Evolutionary conservation across 306 rosid species (phyloP).

Genomic region (Sindora glabra): DNA sequence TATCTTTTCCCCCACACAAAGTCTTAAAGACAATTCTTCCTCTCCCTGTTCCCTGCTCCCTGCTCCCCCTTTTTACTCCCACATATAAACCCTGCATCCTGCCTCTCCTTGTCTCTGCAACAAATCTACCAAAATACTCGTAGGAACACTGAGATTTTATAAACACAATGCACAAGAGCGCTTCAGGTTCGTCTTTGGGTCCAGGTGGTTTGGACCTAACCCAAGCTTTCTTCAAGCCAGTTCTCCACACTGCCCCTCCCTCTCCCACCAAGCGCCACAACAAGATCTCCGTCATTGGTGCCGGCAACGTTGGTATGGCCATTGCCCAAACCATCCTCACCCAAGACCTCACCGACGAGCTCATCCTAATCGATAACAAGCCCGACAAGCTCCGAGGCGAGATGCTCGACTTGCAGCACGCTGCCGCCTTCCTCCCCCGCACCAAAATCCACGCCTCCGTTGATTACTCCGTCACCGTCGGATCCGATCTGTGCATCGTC

Average conservation of each 20-base stretch:
- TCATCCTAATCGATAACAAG: conserved; percentile 61
- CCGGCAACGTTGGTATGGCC: conserved; percentile 98
- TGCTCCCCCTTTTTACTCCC: too few relatives aligned
- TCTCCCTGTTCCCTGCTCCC: too few relatives aligned
- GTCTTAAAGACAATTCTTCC: too few relatives aligned
- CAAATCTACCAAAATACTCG: background rate
- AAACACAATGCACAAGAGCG: conserved; percentile 47
- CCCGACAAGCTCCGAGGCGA: conserved; percentile 86
- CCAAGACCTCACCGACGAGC: conserved; percentile 71
- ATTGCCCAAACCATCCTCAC: conserved; percentile 93
- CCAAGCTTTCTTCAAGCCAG: conserved; percentile 59
- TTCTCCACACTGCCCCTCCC: conserved; percentile 41
- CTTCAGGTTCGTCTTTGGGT: conserved; percentile 50
- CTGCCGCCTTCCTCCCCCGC: conserved; percentile 91
- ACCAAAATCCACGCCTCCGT: conserved; percentile 69
- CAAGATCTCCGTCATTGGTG: conserved; percentile 72
- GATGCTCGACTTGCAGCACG: conserved; percentile 91
- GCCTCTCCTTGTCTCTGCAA: background rate
- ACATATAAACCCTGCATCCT: background rate
- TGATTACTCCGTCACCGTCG: conserved; percentile 57
- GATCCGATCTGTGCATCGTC: conserved; percentile 83
- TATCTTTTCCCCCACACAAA: too few relatives aligned
- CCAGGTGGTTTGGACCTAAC: conserved; percentile 71
- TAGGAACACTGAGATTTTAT: background rate
- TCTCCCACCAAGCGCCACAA: conserved; percentile 52